Percentiles rank a stretch among this genome's conserved stretches.
Conservation (phyloP, 2,329 filamentous ascomycete genomes). For the Pseudogymnoascus sp. region DNA sequence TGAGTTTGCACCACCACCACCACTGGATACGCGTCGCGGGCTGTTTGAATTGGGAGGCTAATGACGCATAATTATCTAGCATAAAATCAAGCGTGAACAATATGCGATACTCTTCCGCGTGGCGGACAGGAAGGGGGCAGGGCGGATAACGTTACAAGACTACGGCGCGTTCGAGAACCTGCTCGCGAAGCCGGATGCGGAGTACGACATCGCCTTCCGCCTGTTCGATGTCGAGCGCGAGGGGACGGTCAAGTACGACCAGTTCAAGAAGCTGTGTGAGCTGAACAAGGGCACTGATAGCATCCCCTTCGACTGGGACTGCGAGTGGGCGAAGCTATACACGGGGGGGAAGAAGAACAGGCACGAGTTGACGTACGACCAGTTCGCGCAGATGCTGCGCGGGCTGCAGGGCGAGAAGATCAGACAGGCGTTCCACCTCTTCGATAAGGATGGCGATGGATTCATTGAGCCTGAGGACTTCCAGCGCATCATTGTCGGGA, state of each 20-base stretch:
- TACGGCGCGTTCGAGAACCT: conserved; percentile 94
- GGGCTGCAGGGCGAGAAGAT: conserved; percentile 94
- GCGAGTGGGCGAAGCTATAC: conserved; percentile 93
- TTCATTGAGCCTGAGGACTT: conserved; percentile 96
- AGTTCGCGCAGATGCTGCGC: conserved; percentile 97
- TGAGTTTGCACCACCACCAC: conserved; percentile 44
- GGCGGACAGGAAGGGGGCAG: conserved; percentile 70
- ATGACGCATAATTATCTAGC: conserved; percentile 45
- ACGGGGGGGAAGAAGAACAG: conserved; percentile 81
- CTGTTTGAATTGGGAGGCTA: conserved; percentile 2
- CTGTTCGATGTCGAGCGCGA: conserved; percentile 84
- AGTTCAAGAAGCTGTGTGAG: conserved; percentile 80
- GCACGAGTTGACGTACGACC: conserved; percentile 87
- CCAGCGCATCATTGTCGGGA: conserved; percentile 92
- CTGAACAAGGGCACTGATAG: conserved; percentile 77
- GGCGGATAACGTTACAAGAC: conserved; percentile 72
- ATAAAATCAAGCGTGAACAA: conserved; percentile 95
- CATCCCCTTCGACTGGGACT: conserved; percentile 95
- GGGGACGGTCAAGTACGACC: conserved; percentile 82
- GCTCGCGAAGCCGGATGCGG: conserved; percentile 86
- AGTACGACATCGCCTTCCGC: conserved; percentile 98
- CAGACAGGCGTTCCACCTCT: conserved; percentile 85
- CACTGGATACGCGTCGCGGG: conserved; percentile 12
- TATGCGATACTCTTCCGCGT: conserved; percentile 90
- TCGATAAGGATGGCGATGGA: conserved; percentile 86